Evolutionary conservation across 2,329 filamentous ascomycete species (phyloP).

Genomic region (Xylariaceae sp.): DNA sequence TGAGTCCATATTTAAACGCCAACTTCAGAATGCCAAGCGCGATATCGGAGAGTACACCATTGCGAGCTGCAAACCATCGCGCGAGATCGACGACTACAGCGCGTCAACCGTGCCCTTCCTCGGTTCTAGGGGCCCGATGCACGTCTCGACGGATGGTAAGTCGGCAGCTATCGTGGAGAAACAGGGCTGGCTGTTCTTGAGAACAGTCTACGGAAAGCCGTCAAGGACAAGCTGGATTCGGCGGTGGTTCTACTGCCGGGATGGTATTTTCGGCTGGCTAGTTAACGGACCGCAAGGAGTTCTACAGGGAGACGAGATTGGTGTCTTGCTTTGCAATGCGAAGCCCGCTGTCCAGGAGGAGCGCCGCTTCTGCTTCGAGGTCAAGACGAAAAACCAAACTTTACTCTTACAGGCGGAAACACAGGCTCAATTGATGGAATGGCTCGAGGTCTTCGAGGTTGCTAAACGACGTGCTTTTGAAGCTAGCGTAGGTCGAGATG

Average conservation of each 20-base stretch:
- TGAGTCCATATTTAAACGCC: slow-evolving; percentile 76
- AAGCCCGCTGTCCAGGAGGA: slow-evolving; percentile 90
- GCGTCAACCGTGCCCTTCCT: slow-evolving; percentile 85
- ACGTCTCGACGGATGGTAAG: slow-evolving; percentile 51
- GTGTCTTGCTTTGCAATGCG: slow-evolving; percentile 87
- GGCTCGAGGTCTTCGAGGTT: slow-evolving; percentile 88
- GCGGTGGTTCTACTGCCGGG: slow-evolving; percentile 92
- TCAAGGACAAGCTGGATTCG: slow-evolving; percentile 84
- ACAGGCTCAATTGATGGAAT: slow-evolving; percentile 85
- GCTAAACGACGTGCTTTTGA: slow-evolving; percentile 92
- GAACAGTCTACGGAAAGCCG: slow-evolving; percentile 79
- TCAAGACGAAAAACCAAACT: slow-evolving; percentile 93
- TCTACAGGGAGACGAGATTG: slow-evolving; percentile 92
- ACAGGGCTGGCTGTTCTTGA: slow-evolving; percentile 88
- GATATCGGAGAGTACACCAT: slow-evolving; percentile 78
- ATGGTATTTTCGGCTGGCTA: slow-evolving; percentile 94
- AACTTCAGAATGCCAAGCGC: slow-evolving; percentile 71
- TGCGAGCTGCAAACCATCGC: slow-evolving; percentile 67
- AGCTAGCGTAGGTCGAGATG: slow-evolving; percentile 53
- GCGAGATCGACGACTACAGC: slow-evolving; percentile 90
- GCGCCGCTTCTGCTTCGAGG: slow-evolving; percentile 92
- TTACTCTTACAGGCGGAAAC: slow-evolving; percentile 90
- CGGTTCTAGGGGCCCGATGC: slow-evolving; percentile 63
- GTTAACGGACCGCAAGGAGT: slow-evolving; percentile 81
- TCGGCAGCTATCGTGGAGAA: slow-evolving; percentile 62